Evolutionary conservation across 345 rosid genomes (phyloP).

Genomic region (Sonneratia caseolaris): DNA sequence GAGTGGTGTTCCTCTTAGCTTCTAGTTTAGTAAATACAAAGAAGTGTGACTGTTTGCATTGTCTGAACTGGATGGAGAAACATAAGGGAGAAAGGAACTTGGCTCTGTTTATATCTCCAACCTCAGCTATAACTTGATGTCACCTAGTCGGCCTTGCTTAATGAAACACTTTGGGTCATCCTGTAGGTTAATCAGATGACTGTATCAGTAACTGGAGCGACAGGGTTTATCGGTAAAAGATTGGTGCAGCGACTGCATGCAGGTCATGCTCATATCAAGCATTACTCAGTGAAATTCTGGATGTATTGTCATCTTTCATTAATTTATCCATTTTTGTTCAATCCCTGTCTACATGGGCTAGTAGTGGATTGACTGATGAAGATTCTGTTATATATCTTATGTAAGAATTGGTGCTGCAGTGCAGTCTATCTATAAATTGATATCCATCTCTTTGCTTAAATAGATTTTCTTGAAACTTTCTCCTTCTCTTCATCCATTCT

Average conservation of each 20-base stretch:
- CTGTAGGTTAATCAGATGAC: constrained; percentile 53
- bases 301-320: neutral
- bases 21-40: neutral
- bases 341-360: neutral
- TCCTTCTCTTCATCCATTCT: neutral
- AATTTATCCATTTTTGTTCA: neutral
- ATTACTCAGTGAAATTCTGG: neutral
- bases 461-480: neutral
- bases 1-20: neutral
- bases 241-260: constrained; percentile 70
- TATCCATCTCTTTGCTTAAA: neutral
- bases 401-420: neutral
- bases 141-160: constrained; percentile 7
- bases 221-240: constrained; percentile 81
- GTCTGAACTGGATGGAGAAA: neutral
- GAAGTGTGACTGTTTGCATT: neutral
- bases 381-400: neutral
- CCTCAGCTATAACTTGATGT: neutral
- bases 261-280: constrained; percentile 29
- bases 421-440: neutral
- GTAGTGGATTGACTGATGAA: neutral
- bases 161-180: constrained; percentile 13
- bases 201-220: constrained; percentile 86
- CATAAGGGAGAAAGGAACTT: neutral
- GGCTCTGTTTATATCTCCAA: neutral